These are phyloP conservation scores for Pyrenochaeta sp. DNA, from an alignment of 2,329 filamentous ascomycete genomes.

Conservation along the genomic window DNA sequence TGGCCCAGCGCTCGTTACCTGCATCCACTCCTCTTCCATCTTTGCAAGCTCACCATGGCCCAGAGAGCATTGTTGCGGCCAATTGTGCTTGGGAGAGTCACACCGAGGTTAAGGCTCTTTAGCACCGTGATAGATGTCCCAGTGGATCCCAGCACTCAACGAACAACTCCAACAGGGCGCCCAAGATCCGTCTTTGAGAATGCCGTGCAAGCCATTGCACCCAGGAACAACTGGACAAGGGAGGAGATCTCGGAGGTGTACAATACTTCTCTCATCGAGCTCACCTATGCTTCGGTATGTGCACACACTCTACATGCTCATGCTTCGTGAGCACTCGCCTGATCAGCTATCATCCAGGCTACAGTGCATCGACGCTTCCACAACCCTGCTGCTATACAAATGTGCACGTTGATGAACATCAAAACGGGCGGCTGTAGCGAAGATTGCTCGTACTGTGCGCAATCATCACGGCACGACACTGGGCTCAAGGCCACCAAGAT, in stretches of 20 bases:
- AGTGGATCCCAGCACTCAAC: slow-evolving; percentile 31
- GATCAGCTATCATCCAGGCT: slow-evolving; percentile 58
- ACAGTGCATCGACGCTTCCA: slow-evolving; percentile 85
- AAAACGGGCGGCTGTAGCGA: slow-evolving; percentile 92
- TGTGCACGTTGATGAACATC: slow-evolving; percentile 96
- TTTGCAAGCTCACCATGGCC: slow-evolving; percentile 8
- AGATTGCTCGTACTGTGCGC: slow-evolving; percentile 92
- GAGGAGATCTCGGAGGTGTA: slow-evolving; percentile 85
- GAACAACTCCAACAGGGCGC: slow-evolving; percentile 17
- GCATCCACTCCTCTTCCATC: background rate
- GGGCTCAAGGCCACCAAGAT: slow-evolving; percentile 82
- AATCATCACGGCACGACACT: slow-evolving; percentile 81
- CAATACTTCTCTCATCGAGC: slow-evolving; percentile 79
- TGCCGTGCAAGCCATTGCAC: slow-evolving; percentile 66
- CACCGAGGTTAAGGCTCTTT: slow-evolving; percentile 23
- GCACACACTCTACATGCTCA: slow-evolving; percentile 10
- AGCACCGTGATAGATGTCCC: slow-evolving; percentile 44
- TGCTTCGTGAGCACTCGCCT: slow-evolving; percentile 1
- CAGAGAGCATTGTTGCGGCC: slow-evolving; percentile 14
- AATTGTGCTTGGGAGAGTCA: slow-evolving; percentile 6
- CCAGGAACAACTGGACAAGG: slow-evolving; percentile 79
- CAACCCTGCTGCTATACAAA: slow-evolving; percentile 81
- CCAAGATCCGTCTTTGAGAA: slow-evolving; percentile 36
- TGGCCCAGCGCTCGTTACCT: background rate
- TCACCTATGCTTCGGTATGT: slow-evolving; percentile 74